Conservation (phyloP, 257 asterid species). For the Solanum paucissectum region DNA sequence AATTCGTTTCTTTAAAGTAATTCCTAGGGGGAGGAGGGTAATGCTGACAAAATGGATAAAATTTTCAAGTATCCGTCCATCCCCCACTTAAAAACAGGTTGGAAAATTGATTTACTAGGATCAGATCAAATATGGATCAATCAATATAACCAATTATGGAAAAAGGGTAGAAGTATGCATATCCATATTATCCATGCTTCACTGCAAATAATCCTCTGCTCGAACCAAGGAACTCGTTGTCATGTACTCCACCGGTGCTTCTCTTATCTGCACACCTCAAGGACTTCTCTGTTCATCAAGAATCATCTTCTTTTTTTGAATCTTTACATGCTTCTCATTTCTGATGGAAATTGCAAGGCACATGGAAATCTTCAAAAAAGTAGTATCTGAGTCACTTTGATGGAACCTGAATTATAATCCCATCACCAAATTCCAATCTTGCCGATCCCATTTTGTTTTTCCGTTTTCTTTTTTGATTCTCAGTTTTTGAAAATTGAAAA, state of each 20-base stretch:
- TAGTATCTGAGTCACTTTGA: not conserved
- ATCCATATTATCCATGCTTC: not conserved
- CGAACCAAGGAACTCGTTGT: not conserved
- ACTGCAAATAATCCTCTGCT: not conserved
- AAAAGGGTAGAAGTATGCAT: not conserved
- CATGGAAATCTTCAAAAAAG: not conserved
- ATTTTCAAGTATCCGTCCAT: not conserved
- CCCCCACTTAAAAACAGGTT: not conserved
- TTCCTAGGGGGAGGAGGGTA: not conserved
- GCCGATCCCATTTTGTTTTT: not conserved
- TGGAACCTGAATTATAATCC: not conserved
- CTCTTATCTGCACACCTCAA: not conserved
- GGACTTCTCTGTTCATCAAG: not conserved
- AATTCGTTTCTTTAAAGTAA: not conserved
- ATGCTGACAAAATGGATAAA: not conserved
- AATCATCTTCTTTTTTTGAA: not conserved
- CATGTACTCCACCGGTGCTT: not conserved
- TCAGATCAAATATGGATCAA: not conserved
- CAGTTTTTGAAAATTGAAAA: not conserved
- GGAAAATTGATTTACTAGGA: not conserved
- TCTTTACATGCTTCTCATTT: not conserved
- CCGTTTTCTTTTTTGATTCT: not conserved
- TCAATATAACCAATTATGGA: not conserved
- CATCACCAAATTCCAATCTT: not conserved
- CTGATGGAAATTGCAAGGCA: not conserved